These are phyloP conservation scores for Paracoccidioides brasiliensis DNA, from an alignment of 2,329 filamentous ascomycete genomes.

Conservation along the genomic window DNA sequence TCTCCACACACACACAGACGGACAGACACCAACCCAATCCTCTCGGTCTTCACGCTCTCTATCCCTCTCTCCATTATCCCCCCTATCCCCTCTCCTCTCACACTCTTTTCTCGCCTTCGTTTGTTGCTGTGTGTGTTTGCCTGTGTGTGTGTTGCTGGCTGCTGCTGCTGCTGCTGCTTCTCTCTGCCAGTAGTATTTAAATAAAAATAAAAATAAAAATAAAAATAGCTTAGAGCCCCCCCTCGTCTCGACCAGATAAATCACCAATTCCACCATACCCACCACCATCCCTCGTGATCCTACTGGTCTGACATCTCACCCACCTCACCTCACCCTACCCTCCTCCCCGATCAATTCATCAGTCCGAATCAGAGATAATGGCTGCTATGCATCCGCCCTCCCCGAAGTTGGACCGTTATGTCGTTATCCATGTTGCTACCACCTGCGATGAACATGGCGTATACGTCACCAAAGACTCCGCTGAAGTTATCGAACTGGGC, in stretches of 20 bases:
- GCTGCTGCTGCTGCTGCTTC: neutral
- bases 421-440: constrained; percentile 95
- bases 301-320: constrained; percentile 5
- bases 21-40: constrained; percentile 1
- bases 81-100: constrained; percentile 6
- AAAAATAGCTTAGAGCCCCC: neutral
- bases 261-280: constrained; percentile 11
- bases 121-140: neutral
- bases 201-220: too few species aligned
- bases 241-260: constrained; percentile 11
- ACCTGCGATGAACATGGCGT: constrained; percentile 99
- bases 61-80: constrained; percentile 2
- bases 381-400: constrained; percentile 38
- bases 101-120: neutral
- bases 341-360: constrained; percentile 4
- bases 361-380: constrained; percentile 18
- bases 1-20: neutral
- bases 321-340: constrained; percentile 3
- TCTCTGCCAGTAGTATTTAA: neutral
- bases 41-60: constrained; percentile 12
- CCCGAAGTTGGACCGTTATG: constrained; percentile 81
- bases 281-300: constrained; percentile 3
- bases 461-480: constrained; percentile 98
- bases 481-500: constrained; percentile 96
- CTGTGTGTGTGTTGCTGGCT: neutral